Evolutionary conservation across 73 alveolate species (phyloP).

Genomic region (Symbiodinium natans): DNA sequence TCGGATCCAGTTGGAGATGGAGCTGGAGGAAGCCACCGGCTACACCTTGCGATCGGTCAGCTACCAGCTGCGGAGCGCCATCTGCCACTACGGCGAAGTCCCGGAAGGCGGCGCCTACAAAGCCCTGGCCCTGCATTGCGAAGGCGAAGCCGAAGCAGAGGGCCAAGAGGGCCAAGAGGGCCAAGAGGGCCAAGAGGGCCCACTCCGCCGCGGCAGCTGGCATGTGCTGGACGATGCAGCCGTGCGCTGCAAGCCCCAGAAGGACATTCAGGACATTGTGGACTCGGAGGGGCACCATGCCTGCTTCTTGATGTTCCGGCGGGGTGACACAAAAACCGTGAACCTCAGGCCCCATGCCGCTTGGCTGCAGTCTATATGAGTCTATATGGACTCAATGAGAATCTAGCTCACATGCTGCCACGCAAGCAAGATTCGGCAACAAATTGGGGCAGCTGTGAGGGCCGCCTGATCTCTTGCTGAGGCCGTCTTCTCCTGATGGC

Average conservation of each 20-base stretch:
- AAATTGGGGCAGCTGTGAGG: too few relatives aligned
- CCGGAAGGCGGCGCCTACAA: conserved; percentile 65
- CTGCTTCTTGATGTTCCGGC: conserved; percentile 51
- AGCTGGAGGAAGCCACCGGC: conserved; percentile 59
- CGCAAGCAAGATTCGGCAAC: background rate
- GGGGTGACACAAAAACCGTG: conserved; percentile 46
- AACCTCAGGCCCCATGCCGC: conserved; percentile 45
- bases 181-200: background rate
- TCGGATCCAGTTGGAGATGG: conserved; percentile 23
- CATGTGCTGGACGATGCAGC: conserved; percentile 47
- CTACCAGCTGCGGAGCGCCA: conserved; percentile 74
- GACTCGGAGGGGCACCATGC: conserved; percentile 52
- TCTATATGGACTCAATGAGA: background rate
- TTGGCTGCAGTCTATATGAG: background rate
- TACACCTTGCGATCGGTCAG: conserved; percentile 65
- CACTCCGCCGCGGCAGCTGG: background rate
- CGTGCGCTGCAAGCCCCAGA: conserved; percentile 24
- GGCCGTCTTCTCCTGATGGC: background rate
- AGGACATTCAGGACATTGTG: conserved; percentile 34
- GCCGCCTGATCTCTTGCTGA: too few relatives aligned
- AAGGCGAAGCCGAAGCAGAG: background rate
- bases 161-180: background rate
- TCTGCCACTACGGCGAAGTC: conserved; percentile 61
- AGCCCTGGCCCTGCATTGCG: conserved; percentile 11
- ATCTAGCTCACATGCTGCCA: background rate